These are phyloP conservation scores for Boletus semigastroideus DNA, from an alignment of 1,284 basidiomycete genomes.

Conservation along the genomic window DNA sequence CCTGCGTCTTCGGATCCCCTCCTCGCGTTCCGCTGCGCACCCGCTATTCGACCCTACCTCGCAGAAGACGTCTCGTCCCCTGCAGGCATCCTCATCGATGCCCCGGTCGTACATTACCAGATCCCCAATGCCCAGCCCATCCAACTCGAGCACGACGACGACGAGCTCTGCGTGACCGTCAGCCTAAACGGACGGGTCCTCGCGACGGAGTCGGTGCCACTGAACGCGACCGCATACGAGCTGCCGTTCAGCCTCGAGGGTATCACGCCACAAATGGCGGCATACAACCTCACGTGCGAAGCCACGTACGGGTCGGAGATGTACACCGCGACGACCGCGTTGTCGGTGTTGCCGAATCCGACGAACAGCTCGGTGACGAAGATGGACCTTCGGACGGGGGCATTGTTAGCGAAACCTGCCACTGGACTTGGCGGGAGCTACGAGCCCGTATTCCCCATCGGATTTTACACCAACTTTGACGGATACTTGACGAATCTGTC, in stretches of 20 bases:
- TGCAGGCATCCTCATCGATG: slow-evolving; percentile 29
- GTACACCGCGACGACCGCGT: slow-evolving; percentile 45
- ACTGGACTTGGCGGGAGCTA: slow-evolving; percentile 49
- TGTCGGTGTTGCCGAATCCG: slow-evolving; percentile 61
- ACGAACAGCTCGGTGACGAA: slow-evolving; percentile 60
- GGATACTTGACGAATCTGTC: slow-evolving; percentile 59
- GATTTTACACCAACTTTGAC: slow-evolving; percentile 68
- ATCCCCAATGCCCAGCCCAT: slow-evolving; percentile 30
- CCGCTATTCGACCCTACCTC: slow-evolving; percentile 34
- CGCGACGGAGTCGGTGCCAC: slow-evolving; percentile 21
- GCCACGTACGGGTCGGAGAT: slow-evolving; percentile 38
- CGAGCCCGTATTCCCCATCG: slow-evolving; percentile 65
- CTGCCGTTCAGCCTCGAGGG: slow-evolving; percentile 24
- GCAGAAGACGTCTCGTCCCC: slow-evolving; percentile 25
- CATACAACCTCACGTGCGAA: slow-evolving; percentile 28
- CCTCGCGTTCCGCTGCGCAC: slow-evolving; percentile 33
- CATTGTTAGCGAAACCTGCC: slow-evolving; percentile 56
- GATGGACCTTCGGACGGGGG: slow-evolving; percentile 69
- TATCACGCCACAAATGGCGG: slow-evolving; percentile 23
- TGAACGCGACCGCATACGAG: slow-evolving; percentile 31
- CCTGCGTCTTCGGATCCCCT: slow-evolving; percentile 21
- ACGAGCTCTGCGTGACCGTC: slow-evolving; percentile 25
- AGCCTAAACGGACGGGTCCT: slow-evolving; percentile 28
- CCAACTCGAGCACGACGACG: slow-evolving; percentile 5
- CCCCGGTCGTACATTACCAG: slow-evolving; percentile 24